Conservation (phyloP, 1,139 yeast genomes). For the Wickerhamomyces sp. region DNA sequence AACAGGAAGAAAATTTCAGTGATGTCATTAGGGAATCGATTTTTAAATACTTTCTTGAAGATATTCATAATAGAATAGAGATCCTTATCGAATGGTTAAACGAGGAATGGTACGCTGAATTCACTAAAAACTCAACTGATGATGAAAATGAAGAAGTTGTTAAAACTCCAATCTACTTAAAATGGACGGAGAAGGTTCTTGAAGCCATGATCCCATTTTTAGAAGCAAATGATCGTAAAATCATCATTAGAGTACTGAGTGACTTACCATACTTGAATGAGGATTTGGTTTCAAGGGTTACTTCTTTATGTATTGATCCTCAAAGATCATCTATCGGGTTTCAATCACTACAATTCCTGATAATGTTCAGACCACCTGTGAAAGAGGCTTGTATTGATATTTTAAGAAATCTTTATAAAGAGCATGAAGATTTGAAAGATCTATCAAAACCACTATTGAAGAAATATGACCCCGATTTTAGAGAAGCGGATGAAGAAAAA, state of each 20-base stretch:
- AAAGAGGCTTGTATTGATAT: constrained; percentile 62
- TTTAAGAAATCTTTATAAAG: constrained; percentile 50
- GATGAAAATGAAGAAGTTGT: constrained; percentile 23
- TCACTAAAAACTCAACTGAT: constrained; percentile 30
- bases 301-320: constrained; percentile 82
- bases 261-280: constrained; percentile 64
- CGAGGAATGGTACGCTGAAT: constrained; percentile 90
- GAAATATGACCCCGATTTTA: constrained; percentile 15
- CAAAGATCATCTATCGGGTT: constrained; percentile 76
- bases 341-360: constrained; percentile 71
- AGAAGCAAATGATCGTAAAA: constrained; percentile 73
- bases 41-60: constrained; percentile 68
- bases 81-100: constrained; percentile 89
- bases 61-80: constrained; percentile 70
- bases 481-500: constrained; percentile 2
- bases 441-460: constrained; percentile 41
- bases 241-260: constrained; percentile 63
- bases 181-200: constrained; percentile 68
- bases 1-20: constrained; percentile 39
- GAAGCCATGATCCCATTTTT: constrained; percentile 82
- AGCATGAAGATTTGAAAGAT: constrained; percentile 49
- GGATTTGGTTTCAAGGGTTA: constrained; percentile 57
- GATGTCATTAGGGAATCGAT: constrained; percentile 65
- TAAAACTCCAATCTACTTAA: constrained; percentile 48
- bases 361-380: constrained; percentile 90